These are phyloP conservation scores for Amanita muscaria DNA, from an alignment of 768 basidiomycete species.

Conservation along the genomic window DNA sequence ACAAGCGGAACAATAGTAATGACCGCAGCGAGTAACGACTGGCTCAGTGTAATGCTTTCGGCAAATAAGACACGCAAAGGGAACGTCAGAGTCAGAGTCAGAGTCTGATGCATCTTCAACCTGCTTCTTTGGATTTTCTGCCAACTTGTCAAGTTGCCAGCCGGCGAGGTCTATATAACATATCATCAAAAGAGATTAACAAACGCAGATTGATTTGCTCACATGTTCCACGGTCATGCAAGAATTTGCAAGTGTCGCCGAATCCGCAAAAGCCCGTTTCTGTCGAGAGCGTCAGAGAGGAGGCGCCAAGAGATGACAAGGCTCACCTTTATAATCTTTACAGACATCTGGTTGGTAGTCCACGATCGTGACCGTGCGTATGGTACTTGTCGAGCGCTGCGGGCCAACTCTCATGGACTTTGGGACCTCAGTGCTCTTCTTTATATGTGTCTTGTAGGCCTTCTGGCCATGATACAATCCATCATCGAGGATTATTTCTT, in stretches of 20 bases:
- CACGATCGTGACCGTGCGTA: slow-evolving; percentile 88
- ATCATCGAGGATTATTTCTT: slow-evolving; percentile 63
- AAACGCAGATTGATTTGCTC: slow-evolving; percentile 24
- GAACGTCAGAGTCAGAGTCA: slow-evolving; percentile 76
- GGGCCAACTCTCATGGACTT: slow-evolving; percentile 84
- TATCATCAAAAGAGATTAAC: slow-evolving; percentile 3
- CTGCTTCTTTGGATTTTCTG: slow-evolving; percentile 63
- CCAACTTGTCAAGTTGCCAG: slow-evolving; percentile 96
- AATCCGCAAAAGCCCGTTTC: slow-evolving; percentile 99
- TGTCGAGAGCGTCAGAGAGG: slow-evolving; percentile 22
- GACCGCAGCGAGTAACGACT: slow-evolving; percentile 91
- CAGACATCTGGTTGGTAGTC: slow-evolving; percentile 99
- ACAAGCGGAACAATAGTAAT: slow-evolving; percentile 93
- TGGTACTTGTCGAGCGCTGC: slow-evolving; percentile 69
- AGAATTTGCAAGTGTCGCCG: slow-evolving; percentile 97
- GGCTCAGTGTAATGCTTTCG: slow-evolving; percentile 92
- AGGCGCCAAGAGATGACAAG: not conserved
- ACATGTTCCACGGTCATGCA: slow-evolving; percentile 97
- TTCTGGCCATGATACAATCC: slow-evolving; percentile 82
- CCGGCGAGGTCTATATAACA: slow-evolving; percentile 73
- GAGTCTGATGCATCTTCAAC: slow-evolving; percentile 55
- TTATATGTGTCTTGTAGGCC: slow-evolving; percentile 72
- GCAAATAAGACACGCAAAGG: slow-evolving; percentile 98
- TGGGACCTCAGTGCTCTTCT: slow-evolving; percentile 75
- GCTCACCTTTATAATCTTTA: slow-evolving; percentile 97